Evolutionary conservation across 495 filamentous ascomycete species (phyloP), one percentile per base, ranked within the genome.

Genomic region (Aspergillus coremiiformis): DNA sequence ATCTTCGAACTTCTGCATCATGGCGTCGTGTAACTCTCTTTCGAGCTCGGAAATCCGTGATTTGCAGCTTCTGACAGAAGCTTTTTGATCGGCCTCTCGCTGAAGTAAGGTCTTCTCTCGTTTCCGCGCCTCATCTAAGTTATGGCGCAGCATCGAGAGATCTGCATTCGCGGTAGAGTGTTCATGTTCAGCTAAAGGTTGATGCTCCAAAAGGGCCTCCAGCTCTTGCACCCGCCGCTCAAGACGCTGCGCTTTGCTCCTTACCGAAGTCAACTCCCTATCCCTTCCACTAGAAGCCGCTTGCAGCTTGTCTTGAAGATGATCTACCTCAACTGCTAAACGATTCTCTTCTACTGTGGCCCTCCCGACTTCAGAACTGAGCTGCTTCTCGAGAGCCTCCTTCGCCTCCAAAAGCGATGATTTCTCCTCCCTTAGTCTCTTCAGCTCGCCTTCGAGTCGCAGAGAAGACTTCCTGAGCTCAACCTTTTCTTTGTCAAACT

Each of bases 91-190:
- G 15, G 75, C 71, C 56, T 89, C 85, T 9, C 81, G 81, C 60
- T 84, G 77, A 8, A 84, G 65, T 53, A 81, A 68, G 23, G 79
- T 76, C 39, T 76, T 75, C 51, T 88, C 84, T 26, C 82, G 83
- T 51, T 79, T 78, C 10, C 83, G 76, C 27, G 82, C 78, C 46
- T 80, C 77, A 1, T 82, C 78, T 14, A 89, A 69, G 52, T 79
- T 81, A 19, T 76, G 76, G 4, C 81, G 81, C 27, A 85, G 66
- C 0, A 79, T 48, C 2, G 76, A 81, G 2, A 85, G 58, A 50
- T 87, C 83, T 33, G 70, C 73, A 54, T 75, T 73, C n/a, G 70
- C 68, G 19, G 71, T 53, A 17, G 71, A 75, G 39, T 55, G 59
- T 26, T 76, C 69, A 14, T 49, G 56, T 8, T 69, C 64, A 14